Conservation (phyloP, 176 grass and related monocot genomes). For the sorghum (Sorghum bicolor) region Sorghum_bicolor_NCBIv3 NC_012873.2:10401501-10402000, state of each 20-base stretch:
- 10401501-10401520: slow-evolving; percentile 32
- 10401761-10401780: background rate
- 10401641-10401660: slow-evolving; percentile 48
- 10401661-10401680: slow-evolving; percentile 60
- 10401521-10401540: slow-evolving; percentile 45
- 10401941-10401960: background rate
- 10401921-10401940: background rate
- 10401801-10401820: slow-evolving; percentile 65
- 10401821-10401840: slow-evolving; percentile 41
- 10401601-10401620: slow-evolving; percentile 69
- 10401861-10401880: slow-evolving; percentile 82
- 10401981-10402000: slow-evolving; percentile 60
- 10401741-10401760: background rate
- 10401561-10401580: slow-evolving; percentile 60
- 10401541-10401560: slow-evolving; percentile 50
- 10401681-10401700: slow-evolving; percentile 43
- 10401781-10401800: slow-evolving; percentile 49
- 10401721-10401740: background rate
- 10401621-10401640: slow-evolving; percentile 36
- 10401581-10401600: slow-evolving; percentile 54
- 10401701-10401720: background rate
- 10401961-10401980: background rate
- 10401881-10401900: slow-evolving; percentile 33
- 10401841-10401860: slow-evolving; percentile 64
- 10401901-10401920: no score